Base-by-base conservation (phyloP, 306 rosid species). In the Cucurbita argyrosperma region DNA sequence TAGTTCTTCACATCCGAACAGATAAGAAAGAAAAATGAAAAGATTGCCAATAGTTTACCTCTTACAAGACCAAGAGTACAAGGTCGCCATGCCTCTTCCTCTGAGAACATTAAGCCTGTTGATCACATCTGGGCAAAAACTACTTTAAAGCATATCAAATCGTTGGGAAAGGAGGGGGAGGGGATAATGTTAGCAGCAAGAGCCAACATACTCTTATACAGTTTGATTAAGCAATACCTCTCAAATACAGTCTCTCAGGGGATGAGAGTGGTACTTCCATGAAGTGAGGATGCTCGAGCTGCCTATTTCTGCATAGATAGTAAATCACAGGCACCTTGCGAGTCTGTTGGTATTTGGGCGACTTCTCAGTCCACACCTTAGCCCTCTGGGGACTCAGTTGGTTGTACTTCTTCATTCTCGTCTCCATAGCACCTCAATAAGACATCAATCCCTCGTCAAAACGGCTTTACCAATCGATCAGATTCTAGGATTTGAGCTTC, bases 221-320 rank as follows among this genome's bases (percentile, higher is more conserved):
- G 50, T 51, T 13, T 18, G 3, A 56, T 40, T 43, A 49, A 18
- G 47, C 8, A 59, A 15, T 80, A 92, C 98, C 98, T 90, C 93
- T 87, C 84, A 93, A 81, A 76, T 69, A 80, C 57, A 90, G 85
- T 5, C 98, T 96, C 12, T 83, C 83, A 5, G 90, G 80, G 54
- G 98, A 93, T 12, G 89, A 79, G 47, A 93, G 59, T 2, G 87
- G 82, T 53, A 93, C 90, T 85, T 93, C 98, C 96, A 93, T 88
- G 90, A 93, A 93, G 82, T 93, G 98, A 74, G 98, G 98, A 50
- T 93, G 98, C 76, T 93, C 96, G 5, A 93, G 89, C 79, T 88
- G 96, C 72, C 98, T 85, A 59, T 93, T 90, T 77, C 96, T 74
- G 74, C 87, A 87, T 49, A 93, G 96, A 77, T 90, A 93, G 82